Conservation (phyloP, 345 rosid genomes). For the Cardamine occulta region DNA sequence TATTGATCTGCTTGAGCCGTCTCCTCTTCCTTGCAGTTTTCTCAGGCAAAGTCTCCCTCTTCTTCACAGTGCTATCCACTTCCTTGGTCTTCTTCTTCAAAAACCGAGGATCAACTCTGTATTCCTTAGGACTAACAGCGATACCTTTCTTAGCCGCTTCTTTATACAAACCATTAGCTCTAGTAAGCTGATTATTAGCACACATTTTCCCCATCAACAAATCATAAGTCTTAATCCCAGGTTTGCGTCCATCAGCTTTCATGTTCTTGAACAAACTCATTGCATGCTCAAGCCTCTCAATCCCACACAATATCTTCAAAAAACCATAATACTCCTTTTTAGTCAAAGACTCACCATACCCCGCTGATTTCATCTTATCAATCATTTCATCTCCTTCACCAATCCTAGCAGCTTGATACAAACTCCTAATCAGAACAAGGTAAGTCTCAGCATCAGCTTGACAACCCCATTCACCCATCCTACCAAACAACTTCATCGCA, state of each 20-base stretch:
- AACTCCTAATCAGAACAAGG: slow-evolving; percentile 70
- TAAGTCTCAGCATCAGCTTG: slow-evolving; percentile 64
- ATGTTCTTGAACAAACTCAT: slow-evolving; percentile 78
- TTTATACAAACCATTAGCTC: slow-evolving; percentile 71
- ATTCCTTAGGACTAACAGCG: slow-evolving; percentile 69
- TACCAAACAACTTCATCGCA: slow-evolving; percentile 68
- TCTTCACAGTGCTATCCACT: slow-evolving; percentile 65
- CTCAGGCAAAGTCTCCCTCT: slow-evolving; percentile 94
- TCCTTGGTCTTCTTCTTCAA: slow-evolving; percentile 70
- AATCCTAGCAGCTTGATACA: slow-evolving; percentile 86
- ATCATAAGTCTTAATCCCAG: slow-evolving; percentile 80
- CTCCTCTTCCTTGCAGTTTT: slow-evolving; percentile 91
- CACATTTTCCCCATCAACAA: slow-evolving; percentile 81
- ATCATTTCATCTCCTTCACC: slow-evolving; percentile 96
- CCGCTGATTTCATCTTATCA: slow-evolving; percentile 83
- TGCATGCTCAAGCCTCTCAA: slow-evolving; percentile 96
- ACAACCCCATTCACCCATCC: slow-evolving; percentile 93
- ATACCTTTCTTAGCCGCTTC: slow-evolving; percentile 73
- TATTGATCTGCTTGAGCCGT: slow-evolving; percentile 73
- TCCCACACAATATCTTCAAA: slow-evolving; percentile 82
- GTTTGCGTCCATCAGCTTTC: slow-evolving; percentile 76
- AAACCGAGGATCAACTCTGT: slow-evolving; percentile 64
- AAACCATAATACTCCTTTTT: slow-evolving; percentile 72
- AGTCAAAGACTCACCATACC: slow-evolving; percentile 59
- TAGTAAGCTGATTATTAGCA: slow-evolving; percentile 67